These are phyloP conservation scores for Austropuccinia psidii DNA, from an alignment of 1,284 basidiomycete species.

Conservation along the genomic window DNA sequence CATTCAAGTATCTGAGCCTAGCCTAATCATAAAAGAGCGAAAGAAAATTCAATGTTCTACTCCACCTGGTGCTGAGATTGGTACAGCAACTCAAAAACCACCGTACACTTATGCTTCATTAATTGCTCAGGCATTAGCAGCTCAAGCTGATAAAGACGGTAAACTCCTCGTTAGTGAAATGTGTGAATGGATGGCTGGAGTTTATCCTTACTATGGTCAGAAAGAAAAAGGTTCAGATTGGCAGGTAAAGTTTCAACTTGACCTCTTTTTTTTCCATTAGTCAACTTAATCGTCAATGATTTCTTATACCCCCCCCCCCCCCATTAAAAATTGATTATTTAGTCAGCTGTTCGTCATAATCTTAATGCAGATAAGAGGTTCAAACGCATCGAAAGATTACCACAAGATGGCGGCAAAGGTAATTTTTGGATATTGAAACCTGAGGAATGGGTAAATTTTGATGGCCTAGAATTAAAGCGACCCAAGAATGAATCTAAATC, in stretches of 20 bases:
- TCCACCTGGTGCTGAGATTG: slow-evolving; percentile 27
- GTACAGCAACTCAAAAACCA: slow-evolving; percentile 23
- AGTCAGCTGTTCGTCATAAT: slow-evolving; percentile 34
- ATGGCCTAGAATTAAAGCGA: slow-evolving; percentile 17
- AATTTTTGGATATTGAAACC: slow-evolving; percentile 28
- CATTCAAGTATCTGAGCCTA: not conserved
- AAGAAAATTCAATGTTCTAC: slow-evolving; percentile 2
- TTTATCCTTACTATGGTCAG: slow-evolving; percentile 27
- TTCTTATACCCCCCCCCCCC: not conserved
- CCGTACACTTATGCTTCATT: slow-evolving; percentile 32
- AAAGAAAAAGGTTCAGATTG: slow-evolving; percentile 32
- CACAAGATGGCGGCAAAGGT: slow-evolving; percentile 28
- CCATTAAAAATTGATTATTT: not conserved
- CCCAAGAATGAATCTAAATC: not conserved
- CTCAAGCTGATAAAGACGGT: slow-evolving; percentile 31
- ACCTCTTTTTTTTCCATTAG: not conserved
- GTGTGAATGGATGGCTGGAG: slow-evolving; percentile 36
- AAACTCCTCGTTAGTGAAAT: slow-evolving; percentile 33
- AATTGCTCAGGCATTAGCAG: slow-evolving; percentile 28
- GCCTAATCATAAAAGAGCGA: slow-evolving; percentile 11
- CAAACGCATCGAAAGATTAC: slow-evolving; percentile 17
- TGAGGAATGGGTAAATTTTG: slow-evolving; percentile 26
- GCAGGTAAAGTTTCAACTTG: slow-evolving; percentile 9
- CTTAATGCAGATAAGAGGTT: slow-evolving; percentile 34
- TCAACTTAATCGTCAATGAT: not conserved